phyloP scores from a whole-genome alignment of 2,329 filamentous ascomycete genomes.

The Tolypocladium album region DNA sequence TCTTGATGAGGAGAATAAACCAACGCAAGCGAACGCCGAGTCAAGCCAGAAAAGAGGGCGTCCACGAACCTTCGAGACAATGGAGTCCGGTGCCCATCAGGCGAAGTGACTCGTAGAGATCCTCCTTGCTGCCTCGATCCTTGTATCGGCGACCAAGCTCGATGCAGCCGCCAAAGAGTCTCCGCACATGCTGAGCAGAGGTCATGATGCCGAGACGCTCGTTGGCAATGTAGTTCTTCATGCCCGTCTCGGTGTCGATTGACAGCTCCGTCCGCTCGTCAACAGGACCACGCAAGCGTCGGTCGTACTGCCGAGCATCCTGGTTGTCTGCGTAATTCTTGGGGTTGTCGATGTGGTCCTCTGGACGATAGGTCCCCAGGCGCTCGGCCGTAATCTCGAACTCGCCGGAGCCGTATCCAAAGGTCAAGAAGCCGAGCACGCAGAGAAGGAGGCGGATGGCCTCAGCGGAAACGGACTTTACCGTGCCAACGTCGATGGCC shows the following conservation, averaged over 20 bases:
- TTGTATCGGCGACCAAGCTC: slow-evolving; percentile 68
- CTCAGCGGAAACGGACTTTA: slow-evolving; percentile 83
- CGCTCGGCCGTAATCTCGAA: slow-evolving; percentile 77
- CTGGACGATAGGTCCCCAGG: slow-evolving; percentile 73
- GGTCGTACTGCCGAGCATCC: slow-evolving; percentile 76
- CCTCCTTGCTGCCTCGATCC: slow-evolving; percentile 46
- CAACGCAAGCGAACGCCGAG: background rate
- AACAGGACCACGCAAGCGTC: slow-evolving; percentile 68
- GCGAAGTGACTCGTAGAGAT: slow-evolving; percentile 78
- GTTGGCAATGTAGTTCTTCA: slow-evolving; percentile 94
- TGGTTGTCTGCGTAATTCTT: slow-evolving; percentile 82
- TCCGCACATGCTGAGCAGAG: slow-evolving; percentile 65
- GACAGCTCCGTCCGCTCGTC: slow-evolving; percentile 69
- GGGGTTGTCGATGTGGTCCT: slow-evolving; percentile 67
- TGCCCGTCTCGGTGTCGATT: slow-evolving; percentile 62
- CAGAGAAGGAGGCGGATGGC: slow-evolving; percentile 84
- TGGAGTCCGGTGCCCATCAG: slow-evolving; percentile 81
- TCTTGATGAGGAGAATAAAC: background rate
- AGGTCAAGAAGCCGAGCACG: slow-evolving; percentile 81
- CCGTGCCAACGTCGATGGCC: slow-evolving; percentile 83
- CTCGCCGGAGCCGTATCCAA: slow-evolving; percentile 74
- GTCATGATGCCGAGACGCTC: slow-evolving; percentile 71
- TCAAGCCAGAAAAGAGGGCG: background rate
- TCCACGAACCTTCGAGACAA: slow-evolving; percentile 60
- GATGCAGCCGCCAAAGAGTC: slow-evolving; percentile 63